Percentiles rank a stretch among this genome's conserved stretches.
Evolutionary conservation across 768 basidiomycete species (phyloP).

Genomic region (Cystobasidiopsis lactophilus): DNA sequence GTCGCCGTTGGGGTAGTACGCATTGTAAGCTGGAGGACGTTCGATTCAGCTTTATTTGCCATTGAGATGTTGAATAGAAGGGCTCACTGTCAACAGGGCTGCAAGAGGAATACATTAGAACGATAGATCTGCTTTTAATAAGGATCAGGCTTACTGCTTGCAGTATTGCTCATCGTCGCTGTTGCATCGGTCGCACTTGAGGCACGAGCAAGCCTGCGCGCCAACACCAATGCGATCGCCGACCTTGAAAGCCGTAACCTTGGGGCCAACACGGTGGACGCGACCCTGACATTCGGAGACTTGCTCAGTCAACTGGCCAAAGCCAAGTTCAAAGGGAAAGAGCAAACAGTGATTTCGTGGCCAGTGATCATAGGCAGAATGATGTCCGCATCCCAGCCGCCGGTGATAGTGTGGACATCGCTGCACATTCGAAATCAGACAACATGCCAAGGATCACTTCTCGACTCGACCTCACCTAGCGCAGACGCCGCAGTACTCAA

Average conservation of each 20-base stretch:
- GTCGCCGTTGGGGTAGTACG: constrained; percentile 4
- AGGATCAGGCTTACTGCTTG: too few species aligned
- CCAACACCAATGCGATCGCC: constrained; percentile 7
- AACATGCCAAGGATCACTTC: too few species aligned
- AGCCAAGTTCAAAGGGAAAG: too few species aligned
- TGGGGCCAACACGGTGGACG: constrained; percentile 22
- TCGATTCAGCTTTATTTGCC: too few species aligned
- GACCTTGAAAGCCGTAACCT: constrained; percentile 26
- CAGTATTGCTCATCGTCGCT: background rate
- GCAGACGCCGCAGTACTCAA: constrained; percentile 16
- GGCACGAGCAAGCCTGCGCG: background rate
- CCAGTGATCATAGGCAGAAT: constrained; percentile 11
- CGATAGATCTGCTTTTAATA: too few species aligned
- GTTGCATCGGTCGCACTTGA: background rate
- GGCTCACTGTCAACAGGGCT: too few species aligned
- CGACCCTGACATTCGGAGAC: too few species aligned
- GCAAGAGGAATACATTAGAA: too few species aligned
- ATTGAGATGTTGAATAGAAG: too few species aligned
- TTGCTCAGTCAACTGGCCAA: too few species aligned
- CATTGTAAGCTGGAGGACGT: constrained; percentile 17
- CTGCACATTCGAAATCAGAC: too few species aligned
- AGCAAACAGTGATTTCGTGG: constrained; percentile 18
- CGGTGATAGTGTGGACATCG: constrained; percentile 19
- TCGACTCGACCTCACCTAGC: too few species aligned
- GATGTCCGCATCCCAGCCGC: constrained; percentile 14